Percentiles rank a stretch among this genome's conserved stretches.
These are phyloP conservation scores for Gamarada debralockiae DNA, from an alignment of 495 filamentous ascomycete species.

Conservation along the genomic window DNA sequence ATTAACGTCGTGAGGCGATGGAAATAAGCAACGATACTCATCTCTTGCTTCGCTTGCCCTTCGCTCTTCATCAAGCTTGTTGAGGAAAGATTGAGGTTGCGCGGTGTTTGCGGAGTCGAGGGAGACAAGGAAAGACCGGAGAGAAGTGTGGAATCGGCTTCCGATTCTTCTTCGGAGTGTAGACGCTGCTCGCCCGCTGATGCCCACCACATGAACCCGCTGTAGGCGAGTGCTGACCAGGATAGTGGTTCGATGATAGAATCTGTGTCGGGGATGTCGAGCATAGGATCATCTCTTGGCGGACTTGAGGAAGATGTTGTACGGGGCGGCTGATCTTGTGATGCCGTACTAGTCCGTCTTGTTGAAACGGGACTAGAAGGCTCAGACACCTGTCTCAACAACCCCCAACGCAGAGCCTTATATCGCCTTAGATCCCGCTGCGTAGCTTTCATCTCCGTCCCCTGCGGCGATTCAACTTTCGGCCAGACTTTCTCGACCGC, in stretches of 20 bases:
- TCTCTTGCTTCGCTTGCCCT: constrained; percentile 40
- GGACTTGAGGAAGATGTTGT: constrained; percentile 21
- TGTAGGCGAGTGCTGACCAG: constrained; percentile 90
- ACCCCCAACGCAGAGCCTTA: constrained; percentile 61
- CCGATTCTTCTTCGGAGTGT: constrained; percentile 43
- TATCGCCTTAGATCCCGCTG: constrained; percentile 87
- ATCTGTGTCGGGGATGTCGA: constrained; percentile 34
- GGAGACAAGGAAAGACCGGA: constrained; percentile 35
- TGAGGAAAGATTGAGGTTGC: constrained; percentile 26
- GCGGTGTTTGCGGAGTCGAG: constrained; percentile 24
- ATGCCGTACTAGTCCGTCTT: constrained; percentile 18
- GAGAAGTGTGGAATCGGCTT: constrained; percentile 42
- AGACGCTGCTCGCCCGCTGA: constrained; percentile 83
- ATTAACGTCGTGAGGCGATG: constrained; percentile 76
- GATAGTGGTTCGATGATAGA: constrained; percentile 69
- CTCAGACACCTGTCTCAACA: constrained; percentile 40
- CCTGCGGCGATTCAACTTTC: constrained; percentile 59
- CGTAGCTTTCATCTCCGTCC: constrained; percentile 71
- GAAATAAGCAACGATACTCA: constrained; percentile 87
- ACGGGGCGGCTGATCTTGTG: constrained; percentile 28
- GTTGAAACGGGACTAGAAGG: constrained; percentile 10
- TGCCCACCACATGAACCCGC: constrained; percentile 97
- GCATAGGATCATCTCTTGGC: constrained; percentile 29
- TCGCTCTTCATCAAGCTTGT: constrained; percentile 5
- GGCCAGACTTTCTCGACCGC: constrained; percentile 65